Evolutionary conservation across 305 asterid genomes (phyloP).

Genomic region (Fraxinus nigra): DNA sequence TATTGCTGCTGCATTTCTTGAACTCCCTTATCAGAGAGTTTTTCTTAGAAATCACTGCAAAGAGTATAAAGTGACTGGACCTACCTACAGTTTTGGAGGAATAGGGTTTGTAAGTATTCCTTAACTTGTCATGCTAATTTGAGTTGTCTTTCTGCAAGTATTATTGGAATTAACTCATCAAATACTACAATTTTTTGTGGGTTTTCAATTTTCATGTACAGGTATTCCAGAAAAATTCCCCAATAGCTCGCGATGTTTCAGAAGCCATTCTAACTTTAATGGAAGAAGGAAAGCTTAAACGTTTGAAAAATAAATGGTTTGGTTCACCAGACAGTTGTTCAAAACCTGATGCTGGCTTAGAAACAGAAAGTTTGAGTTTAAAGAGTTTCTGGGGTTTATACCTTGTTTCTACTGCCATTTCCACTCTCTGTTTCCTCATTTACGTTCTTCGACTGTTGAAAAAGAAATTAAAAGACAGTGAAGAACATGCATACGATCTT

Average conservation of each 20-base stretch:
- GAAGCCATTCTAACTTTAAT: conserved; percentile 32
- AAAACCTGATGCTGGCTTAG: background rate
- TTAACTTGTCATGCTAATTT: background rate
- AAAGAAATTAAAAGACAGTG: background rate
- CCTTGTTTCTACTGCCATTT: conserved; percentile 26
- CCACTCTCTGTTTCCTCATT: conserved; percentile 29
- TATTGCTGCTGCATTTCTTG: conserved; percentile 41
- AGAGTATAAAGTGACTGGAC: conserved; percentile 24
- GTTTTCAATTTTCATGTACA: background rate
- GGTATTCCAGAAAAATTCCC: conserved; percentile 42
- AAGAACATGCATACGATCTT: background rate
- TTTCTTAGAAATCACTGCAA: conserved; percentile 34
- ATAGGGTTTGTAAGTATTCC: conserved; percentile 33
- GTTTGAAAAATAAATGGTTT: conserved; percentile 22
- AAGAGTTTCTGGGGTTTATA: conserved; percentile 40
- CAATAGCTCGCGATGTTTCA: conserved; percentile 37
- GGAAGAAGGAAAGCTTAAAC: conserved; percentile 24
- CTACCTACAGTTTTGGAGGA: conserved; percentile 38
- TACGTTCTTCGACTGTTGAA: conserved; percentile 15
- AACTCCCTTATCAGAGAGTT: conserved; percentile 33
- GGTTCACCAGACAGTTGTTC: conserved; percentile 24
- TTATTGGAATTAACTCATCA: background rate
- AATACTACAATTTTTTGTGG: background rate
- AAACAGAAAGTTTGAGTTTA: conserved; percentile 24
- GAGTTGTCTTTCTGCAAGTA: background rate